Evolutionary conservation across 441 rosid genomes (phyloP).

Genomic region (Arabidopsis hybrid): DNA sequence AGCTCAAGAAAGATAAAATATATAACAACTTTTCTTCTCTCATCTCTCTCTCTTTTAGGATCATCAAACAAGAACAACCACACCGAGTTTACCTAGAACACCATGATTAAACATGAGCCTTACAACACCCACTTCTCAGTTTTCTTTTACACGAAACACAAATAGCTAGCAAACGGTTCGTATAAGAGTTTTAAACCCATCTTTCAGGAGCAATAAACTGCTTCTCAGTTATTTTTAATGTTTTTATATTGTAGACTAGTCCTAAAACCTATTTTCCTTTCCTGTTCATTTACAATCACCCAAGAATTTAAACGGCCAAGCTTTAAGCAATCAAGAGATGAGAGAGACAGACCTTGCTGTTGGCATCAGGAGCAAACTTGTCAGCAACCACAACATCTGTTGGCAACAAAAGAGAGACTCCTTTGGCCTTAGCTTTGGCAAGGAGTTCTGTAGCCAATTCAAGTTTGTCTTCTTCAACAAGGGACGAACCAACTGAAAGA

Average conservation of each 20-base stretch:
- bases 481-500: constrained; percentile 81
- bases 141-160: background rate
- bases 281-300: background rate
- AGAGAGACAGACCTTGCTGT: constrained; percentile 67
- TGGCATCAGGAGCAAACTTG: constrained; percentile 90
- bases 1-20: background rate
- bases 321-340: constrained; percentile 2
- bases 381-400: constrained; percentile 84
- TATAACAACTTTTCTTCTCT: constrained; percentile 1
- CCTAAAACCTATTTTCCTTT: background rate
- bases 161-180: background rate
- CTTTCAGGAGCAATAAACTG: background rate
- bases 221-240: no score
- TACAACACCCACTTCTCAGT: background rate
- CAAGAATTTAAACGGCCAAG: background rate
- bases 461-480: constrained; percentile 94
- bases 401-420: constrained; percentile 83
- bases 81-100: background rate
- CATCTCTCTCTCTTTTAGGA: constrained; percentile 1
- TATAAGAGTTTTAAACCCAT: background rate
- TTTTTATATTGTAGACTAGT: background rate
- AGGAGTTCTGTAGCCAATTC: constrained; percentile 81
- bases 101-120: constrained; percentile 5
- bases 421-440: constrained; percentile 84
- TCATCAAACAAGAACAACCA: constrained; percentile 20